phyloP scores from a whole-genome alignment of 139 green algal species.

The Chlamydomonas schloesseri region DNA sequence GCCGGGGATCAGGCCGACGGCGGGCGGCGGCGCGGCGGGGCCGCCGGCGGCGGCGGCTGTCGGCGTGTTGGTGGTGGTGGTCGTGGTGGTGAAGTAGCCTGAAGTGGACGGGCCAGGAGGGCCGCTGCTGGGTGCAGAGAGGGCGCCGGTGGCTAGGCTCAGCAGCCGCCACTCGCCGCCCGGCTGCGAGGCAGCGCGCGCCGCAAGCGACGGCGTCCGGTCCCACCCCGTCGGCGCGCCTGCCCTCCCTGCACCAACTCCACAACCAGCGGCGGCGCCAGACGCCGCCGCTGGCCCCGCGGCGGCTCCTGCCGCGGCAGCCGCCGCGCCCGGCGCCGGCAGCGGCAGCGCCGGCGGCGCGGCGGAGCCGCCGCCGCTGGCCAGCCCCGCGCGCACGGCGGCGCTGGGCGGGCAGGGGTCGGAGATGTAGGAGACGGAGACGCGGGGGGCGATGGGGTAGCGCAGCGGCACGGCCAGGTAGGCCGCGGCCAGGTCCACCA shows the following conservation, averaged over 20 bases:
- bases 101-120: too few species aligned
- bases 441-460: slow-evolving; percentile 68
- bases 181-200: neutral
- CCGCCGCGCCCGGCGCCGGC: neutral
- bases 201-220: neutral
- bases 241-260: too few species aligned
- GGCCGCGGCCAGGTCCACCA: slow-evolving; percentile 59
- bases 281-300: neutral
- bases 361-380: too few species aligned
- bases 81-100: too few species aligned
- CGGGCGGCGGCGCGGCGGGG: slow-evolving; percentile 6
- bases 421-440: slow-evolving; percentile 65
- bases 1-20: slow-evolving; percentile 27
- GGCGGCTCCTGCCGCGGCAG: neutral
- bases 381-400: neutral
- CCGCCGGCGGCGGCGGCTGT: neutral
- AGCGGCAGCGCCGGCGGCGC: neutral
- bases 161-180: slow-evolving; percentile 29
- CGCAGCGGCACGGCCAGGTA: slow-evolving; percentile 80
- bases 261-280: too few species aligned
- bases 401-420: slow-evolving; percentile 52
- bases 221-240: too few species aligned
- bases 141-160: neutral
- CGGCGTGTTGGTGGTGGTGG: too few species aligned
- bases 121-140: neutral